Conservation (phyloP, 129 eudicot species). For the Centella asiatica region DNA sequence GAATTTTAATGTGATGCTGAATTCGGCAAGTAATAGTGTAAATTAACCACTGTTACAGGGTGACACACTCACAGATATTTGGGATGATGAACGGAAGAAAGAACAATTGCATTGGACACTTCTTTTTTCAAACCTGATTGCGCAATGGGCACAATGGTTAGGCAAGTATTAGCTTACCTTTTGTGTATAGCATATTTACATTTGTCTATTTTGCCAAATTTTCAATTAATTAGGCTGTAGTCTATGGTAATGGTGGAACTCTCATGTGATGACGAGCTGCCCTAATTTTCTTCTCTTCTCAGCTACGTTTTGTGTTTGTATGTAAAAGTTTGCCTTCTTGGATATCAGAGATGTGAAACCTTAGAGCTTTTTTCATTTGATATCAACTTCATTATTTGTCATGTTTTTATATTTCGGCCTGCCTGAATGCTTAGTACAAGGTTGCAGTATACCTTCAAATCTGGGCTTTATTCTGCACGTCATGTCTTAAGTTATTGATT, state of each 20-base stretch:
- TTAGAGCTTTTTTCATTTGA: too few species aligned
- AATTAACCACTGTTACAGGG: slow-evolving; percentile 26
- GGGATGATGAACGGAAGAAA: slow-evolving; percentile 56
- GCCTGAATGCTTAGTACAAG: too few species aligned
- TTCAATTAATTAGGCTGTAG: not conserved
- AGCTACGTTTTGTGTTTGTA: too few species aligned
- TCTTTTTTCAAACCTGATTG: slow-evolving; percentile 63
- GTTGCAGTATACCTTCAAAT: too few species aligned
- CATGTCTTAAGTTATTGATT: too few species aligned
- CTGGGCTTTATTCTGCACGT: too few species aligned
- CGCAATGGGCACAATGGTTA: slow-evolving; percentile 98
- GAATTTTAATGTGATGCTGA: not conserved
- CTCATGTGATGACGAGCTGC: not conserved
- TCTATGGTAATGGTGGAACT: not conserved
- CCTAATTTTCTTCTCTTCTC: not conserved
- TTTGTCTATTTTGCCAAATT: not conserved
- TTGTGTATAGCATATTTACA: not conserved
- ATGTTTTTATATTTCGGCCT: too few species aligned
- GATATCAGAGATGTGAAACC: too few species aligned
- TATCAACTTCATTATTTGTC: too few species aligned
- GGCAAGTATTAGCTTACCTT: slow-evolving; percentile 30
- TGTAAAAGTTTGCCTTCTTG: not conserved
- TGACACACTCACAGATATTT: slow-evolving; percentile 31
- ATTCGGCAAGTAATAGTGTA: not conserved
- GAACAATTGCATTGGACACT: slow-evolving; percentile 73